These are phyloP conservation scores for Scleromitrula shiraiana DNA, from an alignment of 2,329 filamentous ascomycete species.

Conservation along the genomic window DNA sequence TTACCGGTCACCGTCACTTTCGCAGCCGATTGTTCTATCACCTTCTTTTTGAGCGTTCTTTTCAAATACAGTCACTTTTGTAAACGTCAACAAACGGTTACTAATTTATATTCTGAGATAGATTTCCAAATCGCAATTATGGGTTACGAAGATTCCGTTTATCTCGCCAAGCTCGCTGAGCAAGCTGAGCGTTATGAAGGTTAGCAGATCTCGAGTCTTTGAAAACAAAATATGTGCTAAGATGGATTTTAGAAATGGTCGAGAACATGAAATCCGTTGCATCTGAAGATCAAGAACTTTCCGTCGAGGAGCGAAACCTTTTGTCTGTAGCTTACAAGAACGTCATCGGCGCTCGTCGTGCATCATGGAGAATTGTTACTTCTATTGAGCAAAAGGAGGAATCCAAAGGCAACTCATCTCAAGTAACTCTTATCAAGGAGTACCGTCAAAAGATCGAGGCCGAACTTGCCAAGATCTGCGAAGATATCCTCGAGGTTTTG, in stretches of 20 bases:
- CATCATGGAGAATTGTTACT: slow-evolving; percentile 98
- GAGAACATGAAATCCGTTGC: slow-evolving; percentile 99
- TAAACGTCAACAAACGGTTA: slow-evolving; percentile 1
- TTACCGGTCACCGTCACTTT: neutral
- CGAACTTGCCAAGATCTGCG: slow-evolving; percentile 95
- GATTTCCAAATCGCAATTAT: slow-evolving; percentile 53
- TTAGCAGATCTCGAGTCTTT: slow-evolving; percentile 40
- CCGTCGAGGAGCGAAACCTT: slow-evolving; percentile 96
- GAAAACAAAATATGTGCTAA: slow-evolving; percentile 15
- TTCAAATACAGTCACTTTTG: neutral
- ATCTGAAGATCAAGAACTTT: slow-evolving; percentile 75
- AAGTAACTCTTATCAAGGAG: slow-evolving; percentile 87
- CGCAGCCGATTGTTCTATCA: neutral
- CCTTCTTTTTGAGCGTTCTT: neutral
- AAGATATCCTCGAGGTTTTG: slow-evolving; percentile 93
- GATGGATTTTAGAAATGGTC: slow-evolving; percentile 74
- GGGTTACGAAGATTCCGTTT: slow-evolving; percentile 99
- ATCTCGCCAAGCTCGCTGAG: slow-evolving; percentile 99
- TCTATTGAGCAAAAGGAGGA: slow-evolving; percentile 99
- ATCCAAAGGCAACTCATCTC: slow-evolving; percentile 94
- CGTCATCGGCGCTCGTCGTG: slow-evolving; percentile 94
- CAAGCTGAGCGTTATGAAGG: slow-evolving; percentile 99
- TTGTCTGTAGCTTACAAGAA: slow-evolving; percentile 99
- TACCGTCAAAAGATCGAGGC: slow-evolving; percentile 98
- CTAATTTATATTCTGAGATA: slow-evolving; percentile 10